A percentile compares a stretch with the other conserved stretches of the same genome.
Conservation (phyloP, 2,329 filamentous ascomycete species). For the Claviceps cyperi region DNA sequence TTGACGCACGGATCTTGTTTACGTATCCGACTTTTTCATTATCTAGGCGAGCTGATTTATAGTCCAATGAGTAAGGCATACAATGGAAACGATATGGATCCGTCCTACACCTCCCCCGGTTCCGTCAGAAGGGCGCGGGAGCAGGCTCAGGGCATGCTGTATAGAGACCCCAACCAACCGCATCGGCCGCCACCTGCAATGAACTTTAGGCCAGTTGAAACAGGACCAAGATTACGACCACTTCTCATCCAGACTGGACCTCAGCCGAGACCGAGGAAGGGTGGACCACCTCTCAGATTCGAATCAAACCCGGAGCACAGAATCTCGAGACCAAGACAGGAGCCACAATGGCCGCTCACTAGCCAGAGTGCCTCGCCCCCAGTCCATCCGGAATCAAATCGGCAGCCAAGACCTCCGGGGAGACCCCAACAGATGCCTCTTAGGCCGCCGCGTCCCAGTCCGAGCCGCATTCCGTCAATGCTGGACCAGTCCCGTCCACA, state of each 20-base stretch:
- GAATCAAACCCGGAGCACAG: slow-evolving; percentile 10
- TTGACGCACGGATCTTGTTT: not conserved
- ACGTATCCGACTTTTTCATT: not conserved
- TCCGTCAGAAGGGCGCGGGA: slow-evolving; percentile 42
- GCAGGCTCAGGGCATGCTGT: slow-evolving; percentile 28
- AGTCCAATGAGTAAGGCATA: slow-evolving; percentile 39
- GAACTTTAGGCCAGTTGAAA: slow-evolving; percentile 2
- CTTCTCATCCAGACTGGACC: slow-evolving; percentile 1
- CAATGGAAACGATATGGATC: slow-evolving; percentile 40
- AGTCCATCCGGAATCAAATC: slow-evolving; percentile 19
- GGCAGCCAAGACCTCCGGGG: slow-evolving; percentile 37
- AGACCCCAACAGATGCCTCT: slow-evolving; percentile 35
- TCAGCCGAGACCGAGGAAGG: slow-evolving; percentile 9
- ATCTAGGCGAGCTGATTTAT: not conserved
- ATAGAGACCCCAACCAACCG: slow-evolving; percentile 12
- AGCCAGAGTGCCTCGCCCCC: slow-evolving; percentile 23
- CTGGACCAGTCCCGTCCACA: slow-evolving; percentile 41
- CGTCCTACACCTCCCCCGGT: slow-evolving; percentile 26
- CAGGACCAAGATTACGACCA: not conserved
- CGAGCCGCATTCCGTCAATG: slow-evolving; percentile 43
- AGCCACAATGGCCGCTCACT: slow-evolving; percentile 40
- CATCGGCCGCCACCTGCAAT: slow-evolving; percentile 9
- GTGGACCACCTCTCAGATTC: slow-evolving; percentile 9
- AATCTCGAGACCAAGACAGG: slow-evolving; percentile 38
- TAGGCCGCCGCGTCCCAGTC: slow-evolving; percentile 44